These are phyloP conservation scores for Rosa multiflora DNA, from an alignment of 306 rosid genomes.

Conservation along the genomic window DNA sequence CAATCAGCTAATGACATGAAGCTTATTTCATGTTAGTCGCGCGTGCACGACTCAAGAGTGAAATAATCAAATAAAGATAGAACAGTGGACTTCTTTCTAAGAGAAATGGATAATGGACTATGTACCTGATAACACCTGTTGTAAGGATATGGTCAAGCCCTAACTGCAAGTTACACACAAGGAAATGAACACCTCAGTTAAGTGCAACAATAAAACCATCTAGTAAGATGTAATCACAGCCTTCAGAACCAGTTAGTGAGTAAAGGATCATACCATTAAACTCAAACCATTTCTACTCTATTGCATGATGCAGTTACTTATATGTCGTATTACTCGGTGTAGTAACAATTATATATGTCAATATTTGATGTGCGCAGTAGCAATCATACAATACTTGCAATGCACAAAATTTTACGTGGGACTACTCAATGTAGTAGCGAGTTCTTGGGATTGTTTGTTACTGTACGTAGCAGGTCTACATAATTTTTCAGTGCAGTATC, in stretches of 20 bases:
- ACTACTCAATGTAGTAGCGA: too few species aligned
- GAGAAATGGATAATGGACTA: not conserved
- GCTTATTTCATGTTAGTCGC: not conserved
- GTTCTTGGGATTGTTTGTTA: too few species aligned
- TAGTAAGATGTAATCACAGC: conserved; percentile 5
- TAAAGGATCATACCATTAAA: not conserved
- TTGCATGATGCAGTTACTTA: too few species aligned
- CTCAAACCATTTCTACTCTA: too few species aligned
- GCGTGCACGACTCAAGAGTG: not conserved
- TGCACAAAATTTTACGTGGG: too few species aligned
- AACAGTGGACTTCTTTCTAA: not conserved
- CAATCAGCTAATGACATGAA: not conserved
- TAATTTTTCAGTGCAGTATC: too few species aligned
- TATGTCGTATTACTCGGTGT: too few species aligned
- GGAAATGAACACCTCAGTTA: conserved; percentile 14
- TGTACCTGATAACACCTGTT: conserved; percentile 91
- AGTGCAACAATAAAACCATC: conserved; percentile 2
- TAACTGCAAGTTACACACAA: conserved; percentile 63
- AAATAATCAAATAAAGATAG: not conserved
- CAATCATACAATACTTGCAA: too few species aligned
- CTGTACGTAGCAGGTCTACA: too few species aligned
- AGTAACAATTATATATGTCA: too few species aligned
- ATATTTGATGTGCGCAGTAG: too few species aligned
- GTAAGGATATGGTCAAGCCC: conserved; percentile 99
- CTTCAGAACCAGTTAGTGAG: not conserved